Percentiles rank a stretch among this genome's conserved stretches.
These are phyloP conservation scores for Nannochloropsis gaditana DNA, from an alignment of 108 stramenopile species.

Conservation along the genomic window DNA sequence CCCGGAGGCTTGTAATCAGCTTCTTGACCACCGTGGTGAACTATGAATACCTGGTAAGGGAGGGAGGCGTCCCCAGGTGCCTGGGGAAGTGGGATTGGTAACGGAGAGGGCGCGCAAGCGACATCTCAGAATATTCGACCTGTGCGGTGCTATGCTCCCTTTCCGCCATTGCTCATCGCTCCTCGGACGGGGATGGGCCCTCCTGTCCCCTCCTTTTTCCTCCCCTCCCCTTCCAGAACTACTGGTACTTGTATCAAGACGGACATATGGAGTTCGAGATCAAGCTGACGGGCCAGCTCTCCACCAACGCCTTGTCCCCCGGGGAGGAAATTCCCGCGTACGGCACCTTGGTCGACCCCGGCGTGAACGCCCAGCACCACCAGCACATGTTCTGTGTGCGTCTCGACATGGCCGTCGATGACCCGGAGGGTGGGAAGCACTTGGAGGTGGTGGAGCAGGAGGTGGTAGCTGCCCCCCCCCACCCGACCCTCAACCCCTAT, in stretches of 20 bases:
- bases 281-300: constrained; percentile 59
- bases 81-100: no score
- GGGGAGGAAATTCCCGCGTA: constrained; percentile 56
- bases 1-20: constrained; percentile 59
- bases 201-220: background rate
- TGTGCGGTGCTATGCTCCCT: background rate
- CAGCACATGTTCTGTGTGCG: constrained; percentile 69
- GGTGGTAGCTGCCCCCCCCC: background rate
- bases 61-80: no score
- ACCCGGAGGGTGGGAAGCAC: constrained; percentile 25
- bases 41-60: constrained; percentile 51
- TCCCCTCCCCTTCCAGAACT: constrained; percentile 2
- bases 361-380: constrained; percentile 66
- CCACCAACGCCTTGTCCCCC: constrained; percentile 59
- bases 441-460: constrained; percentile 15
- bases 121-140: no score
- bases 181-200: background rate
- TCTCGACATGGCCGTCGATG: constrained; percentile 65
- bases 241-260: constrained; percentile 16
- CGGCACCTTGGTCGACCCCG: constrained; percentile 59
- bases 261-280: constrained; percentile 57
- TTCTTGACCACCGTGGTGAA: constrained; percentile 69
- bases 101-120: no score
- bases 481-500: background rate
- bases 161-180: background rate